Base-by-base conservation (phyloP, 1,284 basidiomycete genomes). In the Cutaneotrichosporon mucoides region DNA sequence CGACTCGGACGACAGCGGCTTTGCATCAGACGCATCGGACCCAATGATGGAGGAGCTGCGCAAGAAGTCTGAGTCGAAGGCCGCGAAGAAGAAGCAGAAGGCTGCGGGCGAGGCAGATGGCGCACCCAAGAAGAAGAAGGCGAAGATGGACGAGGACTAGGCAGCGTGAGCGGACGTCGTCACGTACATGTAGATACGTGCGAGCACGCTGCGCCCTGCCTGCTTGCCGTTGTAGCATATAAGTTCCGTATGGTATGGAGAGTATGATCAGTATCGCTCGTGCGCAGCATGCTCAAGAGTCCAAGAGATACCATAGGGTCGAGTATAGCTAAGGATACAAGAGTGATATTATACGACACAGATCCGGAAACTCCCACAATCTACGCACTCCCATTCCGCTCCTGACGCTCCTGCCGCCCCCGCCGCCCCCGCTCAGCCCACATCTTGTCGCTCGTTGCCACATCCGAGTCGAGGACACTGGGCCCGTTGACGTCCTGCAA, bases 11-110 rank as follows among this genome's bases (percentile, higher is more conserved):
- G 72, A 63, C 16, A 51, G 50, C n/a, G 64, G 58, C 12, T 56
- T 56, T n/a, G 89, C 85, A 9, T 80, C 84, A 7, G 75, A 73
- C 51, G 77, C 72, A 3, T 73, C 69, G 50, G 76, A 78, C 62
- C 75, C 72, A 49, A 90, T 89, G 48, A 88, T 89, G 41, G 90
- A 89, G 2, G 90, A 92, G 72, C 54, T 73, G 35, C 67, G 67
- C 53, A 75, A 68, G 59, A 71, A 76, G 65, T 65, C 65, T 84
- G 87, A 48, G 86, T 87, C 48, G 84, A 82, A 82, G 69, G 76
- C 73, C 7, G 76, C 77, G 11, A 76, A 77, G 68, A 76, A 74
- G 59, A 77, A 77, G 64, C 69, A 68, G 52, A 64, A 72, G 62
- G 71, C 68, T 33, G 62, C 50, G 7, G 63, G 53, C 37, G 54